A percentile compares a stretch with the other conserved stretches of the same genome.
Evolutionary conservation across 305 asterid species (phyloP).

Genomic region (Nicotiana rustica): DNA sequence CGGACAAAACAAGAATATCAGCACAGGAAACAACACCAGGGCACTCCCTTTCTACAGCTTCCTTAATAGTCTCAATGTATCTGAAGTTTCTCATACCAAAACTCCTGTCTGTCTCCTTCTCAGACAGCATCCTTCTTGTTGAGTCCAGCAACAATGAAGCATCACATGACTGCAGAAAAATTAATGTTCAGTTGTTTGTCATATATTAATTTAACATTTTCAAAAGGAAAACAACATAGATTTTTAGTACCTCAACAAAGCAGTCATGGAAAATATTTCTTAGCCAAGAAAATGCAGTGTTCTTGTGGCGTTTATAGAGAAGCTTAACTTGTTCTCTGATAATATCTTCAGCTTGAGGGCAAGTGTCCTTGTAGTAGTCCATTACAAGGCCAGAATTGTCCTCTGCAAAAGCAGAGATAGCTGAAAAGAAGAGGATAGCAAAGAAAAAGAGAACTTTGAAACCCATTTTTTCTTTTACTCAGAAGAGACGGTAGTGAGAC

Average conservation of each 20-base stretch:
- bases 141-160: conserved; percentile 95
- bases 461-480: conserved; percentile 44
- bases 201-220: background rate
- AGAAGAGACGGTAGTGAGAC: background rate
- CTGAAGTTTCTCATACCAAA: conserved; percentile 97
- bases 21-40: conserved; percentile 97
- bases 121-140: conserved; percentile 85
- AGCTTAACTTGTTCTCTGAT: conserved; percentile 90
- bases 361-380: conserved; percentile 82
- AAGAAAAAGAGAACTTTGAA: conserved; percentile 57
- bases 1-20: conserved; percentile 91
- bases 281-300: conserved; percentile 98
- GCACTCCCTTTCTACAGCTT: conserved; percentile 94
- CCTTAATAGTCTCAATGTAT: conserved; percentile 85
- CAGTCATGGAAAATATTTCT: conserved; percentile 98
- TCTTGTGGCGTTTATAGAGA: conserved; percentile 98
- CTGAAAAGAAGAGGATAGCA: conserved; percentile 48
- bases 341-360: conserved; percentile 97
- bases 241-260: conserved; percentile 73
- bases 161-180: conserved; percentile 76
- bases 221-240: background rate
- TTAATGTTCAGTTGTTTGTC: background rate
- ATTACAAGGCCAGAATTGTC: conserved; percentile 65
- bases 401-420: conserved; percentile 47
- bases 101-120: conserved; percentile 94